Base-by-base conservation (phyloP, 2,329 filamentous ascomycete species). In the Fusarium avenaceum region DNA sequence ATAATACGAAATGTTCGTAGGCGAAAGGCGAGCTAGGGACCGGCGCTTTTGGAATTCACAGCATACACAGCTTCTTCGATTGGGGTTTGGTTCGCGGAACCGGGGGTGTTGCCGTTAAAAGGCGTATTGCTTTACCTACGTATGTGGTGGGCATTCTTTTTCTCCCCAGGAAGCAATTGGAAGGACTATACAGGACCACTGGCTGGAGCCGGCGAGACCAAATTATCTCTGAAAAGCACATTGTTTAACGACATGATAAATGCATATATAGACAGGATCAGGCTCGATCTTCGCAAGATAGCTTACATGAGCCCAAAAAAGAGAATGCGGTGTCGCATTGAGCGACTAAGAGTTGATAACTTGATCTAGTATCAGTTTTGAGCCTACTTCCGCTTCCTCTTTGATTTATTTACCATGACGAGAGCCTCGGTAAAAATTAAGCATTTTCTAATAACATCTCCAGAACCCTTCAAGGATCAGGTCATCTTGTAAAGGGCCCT, bases 11-110 rank as follows among this genome's bases (percentile, higher is more conserved):
- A 53, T 20, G 52, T 61, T 57, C 38, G 51, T 55, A 57, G 63
- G 59, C 40, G 57, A 62, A 43, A 51, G 39, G 53, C 43, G 62
- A 67, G 38, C 58, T 49, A 53, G 50, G 59, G 57, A 56, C 35
- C 32, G 71, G 72, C 69, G 72, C 67, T 69, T 72, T 70, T 73
- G 72, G 71, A 73, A 70, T 74, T 74, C 47, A 57, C 54, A 64
- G 38, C 57, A 59, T 48, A 55, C 48, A 65, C 49, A 48, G 39
- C 46, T 46, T 40, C 39, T 46, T 47, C 30, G 42, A 49, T 50
- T 40, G 47, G 28, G 55, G 33, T 58, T 52, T 19, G 59, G 46
- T 53, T 65, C 57, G 61, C 46, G 61, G 49, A 30, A 56, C 44
- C 26, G 39, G 60, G 47, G 48, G 46, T 38, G 60, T 32, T 53